Base-by-base conservation (phyloP, 306 rosid species). In the Glycine latifolia region DNA sequence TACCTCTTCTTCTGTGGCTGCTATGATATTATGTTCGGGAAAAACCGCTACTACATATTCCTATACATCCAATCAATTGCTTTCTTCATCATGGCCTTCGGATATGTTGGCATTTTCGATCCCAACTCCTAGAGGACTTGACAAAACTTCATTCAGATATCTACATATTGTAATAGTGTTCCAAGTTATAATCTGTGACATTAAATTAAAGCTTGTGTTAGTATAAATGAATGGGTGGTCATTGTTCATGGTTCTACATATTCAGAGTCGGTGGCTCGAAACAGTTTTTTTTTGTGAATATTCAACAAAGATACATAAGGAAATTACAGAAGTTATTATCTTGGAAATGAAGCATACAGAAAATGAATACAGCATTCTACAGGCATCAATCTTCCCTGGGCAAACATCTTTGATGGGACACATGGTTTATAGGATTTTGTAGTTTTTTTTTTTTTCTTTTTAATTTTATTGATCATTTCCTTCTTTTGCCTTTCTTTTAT, bases 31-130 rank as follows among this genome's bases (percentile, higher is more conserved):
- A 52, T 85, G 74, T 92, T 83, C 8, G 97, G 98, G 83, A 80
- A 90, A 75, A 89, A 89, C 78, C 83, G 84, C 81, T 91, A 81
- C 90, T 92, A 70, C 88, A 46, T 95, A 48, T 95, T 87, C 90
- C 90, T 95, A 83, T 89, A 48, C 20, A 62, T 90, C 14, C 97
- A 95, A 88, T 82, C 97, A 10, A 8, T 72, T 37, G 93, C 95
- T 48, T 95, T 92, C 88, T 91, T 91, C 85, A 69, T 91, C 77
- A 76, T 85, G 79, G 97, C 94, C n/a, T 82, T 92, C 70, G 98
- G 98, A 76, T 89, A 92, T 59, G 81, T 88, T 79, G 98, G 98
- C 84, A 92, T 94, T 52, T 86, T 92, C 43, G 89, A 91, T 75
- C 97, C 98, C 82, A 81, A 58, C 71, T 78, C 91, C 80, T 90